Evolutionary conservation across 352 stramenopile species (phyloP).

Genomic region (Pythium phragmiticola): DNA sequence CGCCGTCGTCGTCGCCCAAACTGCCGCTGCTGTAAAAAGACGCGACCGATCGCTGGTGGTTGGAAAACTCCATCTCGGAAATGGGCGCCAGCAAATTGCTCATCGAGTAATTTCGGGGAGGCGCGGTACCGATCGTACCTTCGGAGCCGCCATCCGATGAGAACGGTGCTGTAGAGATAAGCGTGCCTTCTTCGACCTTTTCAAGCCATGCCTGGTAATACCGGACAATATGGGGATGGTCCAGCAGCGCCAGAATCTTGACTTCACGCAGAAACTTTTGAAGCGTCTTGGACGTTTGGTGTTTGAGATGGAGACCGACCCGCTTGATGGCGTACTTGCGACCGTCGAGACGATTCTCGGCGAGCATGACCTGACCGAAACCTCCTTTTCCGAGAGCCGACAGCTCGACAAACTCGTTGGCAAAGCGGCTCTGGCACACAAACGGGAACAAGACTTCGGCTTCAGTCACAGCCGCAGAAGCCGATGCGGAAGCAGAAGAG

Average conservation of each 20-base stretch:
- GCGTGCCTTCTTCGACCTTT: conserved; percentile 65
- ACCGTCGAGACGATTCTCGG: conserved; percentile 92
- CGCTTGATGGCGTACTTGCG: conserved; percentile 93
- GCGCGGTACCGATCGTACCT: conserved; percentile 26
- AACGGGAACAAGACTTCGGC: conserved; percentile 80
- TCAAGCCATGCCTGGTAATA: conserved; percentile 92
- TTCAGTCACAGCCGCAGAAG: conserved; percentile 29
- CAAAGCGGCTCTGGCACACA: conserved; percentile 81
- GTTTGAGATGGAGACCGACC: conserved; percentile 77
- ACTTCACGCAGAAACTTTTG: conserved; percentile 93
- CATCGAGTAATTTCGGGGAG: conserved; percentile 56
- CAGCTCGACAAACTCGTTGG: conserved; percentile 83
- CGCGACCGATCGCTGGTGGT: conserved; percentile 41
- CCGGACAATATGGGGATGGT: conserved; percentile 93
- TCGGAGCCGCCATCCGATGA: conserved; percentile 4
- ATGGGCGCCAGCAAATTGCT: conserved; percentile 74
- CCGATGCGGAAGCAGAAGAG: neutral
- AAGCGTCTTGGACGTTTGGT: conserved; percentile 89
- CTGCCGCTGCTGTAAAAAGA: conserved; percentile 52
- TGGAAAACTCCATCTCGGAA: conserved; percentile 61
- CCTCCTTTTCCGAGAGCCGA: conserved; percentile 91
- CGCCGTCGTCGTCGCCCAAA: conserved; percentile 51
- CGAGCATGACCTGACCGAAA: conserved; percentile 93
- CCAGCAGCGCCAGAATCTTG: conserved; percentile 89
- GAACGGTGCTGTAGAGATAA: neutral